Evolutionary conservation across 176 grass and related monocot species (phyloP).

Genomic region (Triticum aestivum): DNA sequence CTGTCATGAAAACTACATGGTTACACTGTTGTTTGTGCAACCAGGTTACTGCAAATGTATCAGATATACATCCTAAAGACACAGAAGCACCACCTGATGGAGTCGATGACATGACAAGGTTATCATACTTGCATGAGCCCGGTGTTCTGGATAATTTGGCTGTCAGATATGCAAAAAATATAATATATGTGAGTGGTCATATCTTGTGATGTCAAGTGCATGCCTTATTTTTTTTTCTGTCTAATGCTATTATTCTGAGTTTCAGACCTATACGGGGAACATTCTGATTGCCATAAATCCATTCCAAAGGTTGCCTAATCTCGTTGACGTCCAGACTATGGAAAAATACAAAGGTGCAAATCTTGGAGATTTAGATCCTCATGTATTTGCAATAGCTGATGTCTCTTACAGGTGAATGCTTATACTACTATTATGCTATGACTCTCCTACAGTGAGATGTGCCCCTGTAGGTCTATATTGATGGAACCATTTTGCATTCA

Average conservation of each 20-base stretch:
- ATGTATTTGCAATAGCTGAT: slow-evolving; percentile 92
- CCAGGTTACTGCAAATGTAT: slow-evolving; percentile 50
- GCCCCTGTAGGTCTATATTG: slow-evolving; percentile 33
- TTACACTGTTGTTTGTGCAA: slow-evolving; percentile 33
- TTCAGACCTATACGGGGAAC: slow-evolving; percentile 88
- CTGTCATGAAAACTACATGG: slow-evolving; percentile 18
- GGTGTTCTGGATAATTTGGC: slow-evolving; percentile 90
- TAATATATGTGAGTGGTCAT: slow-evolving; percentile 80
- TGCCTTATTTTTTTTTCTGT: not conserved
- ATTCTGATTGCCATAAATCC: slow-evolving; percentile 98
- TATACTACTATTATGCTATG: slow-evolving; percentile 32
- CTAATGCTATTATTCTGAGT: slow-evolving; percentile 44
- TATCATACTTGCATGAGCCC: slow-evolving; percentile 96
- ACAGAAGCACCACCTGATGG: slow-evolving; percentile 77
- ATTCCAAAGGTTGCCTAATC: slow-evolving; percentile 91
- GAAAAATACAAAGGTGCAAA: slow-evolving; percentile 85
- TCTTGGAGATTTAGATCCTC: slow-evolving; percentile 80
- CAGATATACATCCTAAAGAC: slow-evolving; percentile 72
- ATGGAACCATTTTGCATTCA: slow-evolving; percentile 46
- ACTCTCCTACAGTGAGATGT: slow-evolving; percentile 16
- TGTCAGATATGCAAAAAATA: slow-evolving; percentile 78
- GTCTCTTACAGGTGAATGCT: slow-evolving; percentile 90
- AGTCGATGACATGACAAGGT: slow-evolving; percentile 95
- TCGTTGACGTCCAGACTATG: slow-evolving; percentile 70
- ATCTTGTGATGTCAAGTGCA: slow-evolving; percentile 27